A percentile compares a stretch with the other conserved stretches of the same genome.
phyloP scores from a whole-genome alignment of 2,329 filamentous ascomycete species.

The Aureobasidium sp. region DNA sequence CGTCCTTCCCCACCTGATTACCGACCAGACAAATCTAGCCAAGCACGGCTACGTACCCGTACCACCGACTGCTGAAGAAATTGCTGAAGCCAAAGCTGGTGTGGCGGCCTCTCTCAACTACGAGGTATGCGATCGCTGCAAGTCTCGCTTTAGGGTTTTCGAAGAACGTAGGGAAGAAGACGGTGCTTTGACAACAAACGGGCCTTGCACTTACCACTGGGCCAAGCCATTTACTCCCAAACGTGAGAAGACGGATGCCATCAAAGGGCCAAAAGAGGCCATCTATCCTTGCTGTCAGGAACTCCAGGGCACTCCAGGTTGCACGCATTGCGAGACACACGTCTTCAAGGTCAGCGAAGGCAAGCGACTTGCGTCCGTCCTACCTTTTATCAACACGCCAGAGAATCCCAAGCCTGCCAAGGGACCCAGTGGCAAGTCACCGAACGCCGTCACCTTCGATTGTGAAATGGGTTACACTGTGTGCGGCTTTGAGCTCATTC shows the following conservation, averaged over 20 bases:
- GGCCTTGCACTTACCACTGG: conserved; percentile 72
- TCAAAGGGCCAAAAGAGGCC: conserved; percentile 48
- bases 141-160: conserved; percentile 81
- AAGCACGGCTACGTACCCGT: conserved; percentile 65
- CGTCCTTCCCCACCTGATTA: conserved; percentile 54
- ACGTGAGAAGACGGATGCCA: conserved; percentile 46
- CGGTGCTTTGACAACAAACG: conserved; percentile 70
- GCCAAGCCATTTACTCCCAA: conserved; percentile 56
- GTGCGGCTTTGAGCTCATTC: conserved; percentile 77
- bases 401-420: conserved; percentile 44
- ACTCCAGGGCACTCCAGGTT: conserved; percentile 66
- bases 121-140: conserved; percentile 84
- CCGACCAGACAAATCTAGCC: conserved; percentile 55
- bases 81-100: conserved; percentile 57
- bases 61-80: conserved; percentile 56
- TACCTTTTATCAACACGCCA: conserved; percentile 76
- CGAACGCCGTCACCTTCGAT: conserved; percentile 72
- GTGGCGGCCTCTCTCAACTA: conserved; percentile 62
- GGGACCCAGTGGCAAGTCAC: conserved; percentile 26
- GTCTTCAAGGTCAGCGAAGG: conserved; percentile 78
- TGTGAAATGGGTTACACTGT: conserved; percentile 98
- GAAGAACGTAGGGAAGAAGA: conserved; percentile 67
- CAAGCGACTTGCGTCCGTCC: conserved; percentile 64
- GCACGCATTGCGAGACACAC: conserved; percentile 60
- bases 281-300: conserved; percentile 74